A percentile compares a stretch with the other conserved stretches of the same genome.
These are phyloP conservation scores for Barbarea vulgaris DNA, from an alignment of 345 rosid species.

Conservation along the genomic window DNA sequence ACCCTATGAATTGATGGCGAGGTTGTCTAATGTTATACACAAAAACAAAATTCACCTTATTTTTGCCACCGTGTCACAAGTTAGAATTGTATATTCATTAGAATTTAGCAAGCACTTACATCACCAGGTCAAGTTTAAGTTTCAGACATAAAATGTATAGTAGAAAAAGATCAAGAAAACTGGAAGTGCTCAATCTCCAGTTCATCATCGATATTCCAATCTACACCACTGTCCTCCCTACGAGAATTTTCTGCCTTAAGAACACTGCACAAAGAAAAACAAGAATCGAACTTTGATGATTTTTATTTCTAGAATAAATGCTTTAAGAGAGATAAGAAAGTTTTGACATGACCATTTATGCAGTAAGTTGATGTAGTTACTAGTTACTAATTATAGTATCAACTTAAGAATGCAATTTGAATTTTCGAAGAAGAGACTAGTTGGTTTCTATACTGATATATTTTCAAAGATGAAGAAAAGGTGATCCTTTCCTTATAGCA, in stretches of 20 bases:
- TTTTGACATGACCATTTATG: conserved; percentile 16
- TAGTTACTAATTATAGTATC: not conserved
- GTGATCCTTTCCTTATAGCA: too few relatives aligned
- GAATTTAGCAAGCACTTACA: not conserved
- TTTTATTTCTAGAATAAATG: not conserved
- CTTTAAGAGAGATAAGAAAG: not conserved
- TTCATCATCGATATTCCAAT: conserved; percentile 3
- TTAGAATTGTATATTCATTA: not conserved
- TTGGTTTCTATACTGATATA: not conserved
- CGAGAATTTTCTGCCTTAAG: not conserved
- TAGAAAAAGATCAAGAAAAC: not conserved
- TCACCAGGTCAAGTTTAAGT: not conserved
- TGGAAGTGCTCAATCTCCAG: not conserved
- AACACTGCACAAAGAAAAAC: not conserved
- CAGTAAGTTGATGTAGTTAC: not conserved
- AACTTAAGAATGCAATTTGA: not conserved
- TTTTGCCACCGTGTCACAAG: not conserved
- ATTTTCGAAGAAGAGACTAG: not conserved
- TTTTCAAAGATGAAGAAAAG: too few relatives aligned
- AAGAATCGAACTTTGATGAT: not conserved
- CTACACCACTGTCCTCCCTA: not conserved
- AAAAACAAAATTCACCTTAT: not conserved
- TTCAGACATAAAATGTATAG: not conserved
- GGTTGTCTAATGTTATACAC: not conserved
- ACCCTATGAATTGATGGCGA: not conserved